Evolutionary conservation across 805 yeast species (phyloP), one percentile per base, ranked within the genome.

Genomic region (Saccharomycopsis microspora): DNA sequence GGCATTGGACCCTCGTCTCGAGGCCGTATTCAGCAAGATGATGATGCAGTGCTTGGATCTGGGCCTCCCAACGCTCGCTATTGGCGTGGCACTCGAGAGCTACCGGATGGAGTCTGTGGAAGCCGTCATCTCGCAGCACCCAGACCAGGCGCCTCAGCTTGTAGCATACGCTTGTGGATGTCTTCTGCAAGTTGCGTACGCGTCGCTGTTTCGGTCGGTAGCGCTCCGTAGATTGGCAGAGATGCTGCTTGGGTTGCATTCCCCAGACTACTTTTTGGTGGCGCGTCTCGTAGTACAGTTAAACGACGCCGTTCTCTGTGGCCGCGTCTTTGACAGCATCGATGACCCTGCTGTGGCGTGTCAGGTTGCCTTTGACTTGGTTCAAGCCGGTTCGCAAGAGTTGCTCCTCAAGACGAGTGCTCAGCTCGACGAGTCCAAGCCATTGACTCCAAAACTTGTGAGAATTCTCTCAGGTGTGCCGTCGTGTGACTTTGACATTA

Each of bases 321-420:
- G 19, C 19, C 19, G 19, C 19, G 19, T 19, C 19, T 19, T 19
- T 2, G 19, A 19, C 19, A 19, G 19, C 19, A 19, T 19, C 19
- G 19, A 19, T 19, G 19, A 19, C 19, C 19, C 19, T 2, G 70
- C 78, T 54, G 71, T 84, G 51, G 95, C 95, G 3, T 85, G 78
- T 64, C 98, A 93, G 69, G 85, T 90, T 46, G 97, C 97, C 1
- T 93, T 93, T 63, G 98, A 93, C 63, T 74, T 93, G 51, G 97
- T 89, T 5, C 80, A 80, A 47, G 80, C 94, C 10, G 96, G 96
- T 0, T 77, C 96, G 5, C 97, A 90, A 67, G 94, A 86, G 60
- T 72, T 93, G 55, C 71, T 89, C 50, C 82, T 78, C 48, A 67
- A 71, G 39, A 68, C 70, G 5, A 60, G 71, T 41, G 63, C 59